Conservation (phyloP, 148 eudicot genomes). For the Hydrangea macrophylla region DNA sequence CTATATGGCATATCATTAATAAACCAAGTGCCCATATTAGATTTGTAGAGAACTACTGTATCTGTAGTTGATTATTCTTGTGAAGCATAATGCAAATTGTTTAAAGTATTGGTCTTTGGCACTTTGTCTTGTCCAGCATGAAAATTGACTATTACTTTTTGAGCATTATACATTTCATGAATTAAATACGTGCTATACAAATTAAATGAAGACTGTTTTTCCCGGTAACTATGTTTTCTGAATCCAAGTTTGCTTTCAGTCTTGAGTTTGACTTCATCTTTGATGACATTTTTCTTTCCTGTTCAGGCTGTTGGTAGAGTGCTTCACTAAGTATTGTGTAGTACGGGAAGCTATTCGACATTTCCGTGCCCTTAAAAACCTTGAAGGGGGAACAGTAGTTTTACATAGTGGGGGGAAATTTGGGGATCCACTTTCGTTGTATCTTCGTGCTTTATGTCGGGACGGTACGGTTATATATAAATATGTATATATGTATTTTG, state of each 20-base stretch:
- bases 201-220: not conserved
- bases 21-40: not conserved
- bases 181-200: not conserved
- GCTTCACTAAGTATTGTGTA: conserved; percentile 91
- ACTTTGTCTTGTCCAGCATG: too few relatives aligned
- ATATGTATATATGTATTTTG: not conserved
- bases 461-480: conserved; percentile 50
- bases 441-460: conserved; percentile 92
- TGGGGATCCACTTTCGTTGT: conserved; percentile 95
- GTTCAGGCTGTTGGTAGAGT: conserved; percentile 85
- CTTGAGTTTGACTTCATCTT: conserved; percentile 5
- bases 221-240: not conserved
- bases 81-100: too few relatives aligned
- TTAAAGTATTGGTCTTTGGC: not conserved
- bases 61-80: not conserved
- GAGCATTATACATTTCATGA: not conserved
- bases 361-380: conserved; percentile 77
- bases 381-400: conserved; percentile 71
- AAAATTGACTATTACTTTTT: too few relatives aligned
- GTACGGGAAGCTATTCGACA: conserved; percentile 89
- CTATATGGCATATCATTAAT: too few relatives aligned
- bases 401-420: conserved; percentile 69
- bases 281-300: conserved; percentile 11
- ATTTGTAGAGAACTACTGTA: not conserved
- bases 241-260: not conserved